Conservation (phyloP, 306 rosid genomes). For the Castanospermum australe region DNA sequence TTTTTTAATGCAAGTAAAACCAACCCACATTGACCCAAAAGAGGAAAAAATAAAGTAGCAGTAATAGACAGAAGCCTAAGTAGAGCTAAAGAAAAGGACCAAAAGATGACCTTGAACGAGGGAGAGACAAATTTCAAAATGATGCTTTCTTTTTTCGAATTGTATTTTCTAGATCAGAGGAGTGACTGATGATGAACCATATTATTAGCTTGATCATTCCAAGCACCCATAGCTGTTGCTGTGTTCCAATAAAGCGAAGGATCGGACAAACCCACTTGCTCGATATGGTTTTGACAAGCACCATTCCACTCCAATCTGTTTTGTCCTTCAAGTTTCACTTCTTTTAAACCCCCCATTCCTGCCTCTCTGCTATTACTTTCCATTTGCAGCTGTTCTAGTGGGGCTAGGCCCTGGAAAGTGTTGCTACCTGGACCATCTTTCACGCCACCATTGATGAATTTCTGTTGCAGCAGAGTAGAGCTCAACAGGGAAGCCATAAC, state of each 20-base stretch:
- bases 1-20: conserved; percentile 22
- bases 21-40: conserved; percentile 28
- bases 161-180: conserved; percentile 61
- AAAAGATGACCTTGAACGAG: conserved; percentile 17
- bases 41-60: not conserved
- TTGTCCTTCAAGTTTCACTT: conserved; percentile 62
- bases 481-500: conserved; percentile 57
- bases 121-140: conserved; percentile 36
- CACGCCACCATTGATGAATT: conserved; percentile 42
- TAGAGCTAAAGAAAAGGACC: conserved; percentile 29
- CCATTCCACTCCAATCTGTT: conserved; percentile 39
- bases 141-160: not conserved
- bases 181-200: conserved; percentile 72
- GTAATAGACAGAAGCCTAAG: conserved; percentile 20
- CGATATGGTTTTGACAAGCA: conserved; percentile 49
- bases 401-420: conserved; percentile 41
- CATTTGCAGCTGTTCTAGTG: conserved; percentile 52
- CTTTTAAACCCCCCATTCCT: conserved; percentile 27
- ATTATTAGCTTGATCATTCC: conserved; percentile 66
- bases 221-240: conserved; percentile 40
- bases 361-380: conserved; percentile 12
- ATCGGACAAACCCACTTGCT: conserved; percentile 62
- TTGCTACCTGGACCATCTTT: conserved; percentile 37
- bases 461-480: conserved; percentile 42
- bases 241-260: conserved; percentile 71